A percentile compares a stretch with the other conserved stretches of the same genome.
phyloP scores from a whole-genome alignment of 768 basidiomycete species.

The Mycena venus region DNA sequence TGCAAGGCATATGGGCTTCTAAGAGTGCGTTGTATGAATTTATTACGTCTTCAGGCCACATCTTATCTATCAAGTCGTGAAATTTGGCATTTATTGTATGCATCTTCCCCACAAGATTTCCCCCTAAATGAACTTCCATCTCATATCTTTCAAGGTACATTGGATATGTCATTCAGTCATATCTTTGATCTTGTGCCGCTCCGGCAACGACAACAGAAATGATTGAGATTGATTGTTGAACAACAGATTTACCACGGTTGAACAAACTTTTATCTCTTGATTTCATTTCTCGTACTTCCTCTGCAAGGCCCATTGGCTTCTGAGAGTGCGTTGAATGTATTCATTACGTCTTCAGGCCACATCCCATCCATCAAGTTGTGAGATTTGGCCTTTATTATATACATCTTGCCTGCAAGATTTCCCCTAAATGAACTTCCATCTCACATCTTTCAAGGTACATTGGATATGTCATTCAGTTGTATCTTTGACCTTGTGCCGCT shows the following conservation, averaged over 20 bases:
- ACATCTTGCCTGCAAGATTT: neutral
- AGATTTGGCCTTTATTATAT: neutral
- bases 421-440: neutral
- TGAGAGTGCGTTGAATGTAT: neutral
- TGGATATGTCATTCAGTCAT: neutral
- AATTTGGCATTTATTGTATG: neutral
- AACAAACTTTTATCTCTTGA: slow-evolving; percentile 3
- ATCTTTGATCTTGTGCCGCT: neutral
- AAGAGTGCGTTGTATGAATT: neutral
- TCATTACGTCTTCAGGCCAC: neutral
- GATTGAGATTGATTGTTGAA: neutral
- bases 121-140: neutral
- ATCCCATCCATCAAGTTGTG: neutral
- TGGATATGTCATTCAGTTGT: neutral
- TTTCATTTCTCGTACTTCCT: neutral
- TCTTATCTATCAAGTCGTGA: neutral
- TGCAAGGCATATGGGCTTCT: neutral
- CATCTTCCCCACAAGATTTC: neutral
- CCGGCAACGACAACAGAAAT: neutral
- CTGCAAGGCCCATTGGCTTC: neutral
- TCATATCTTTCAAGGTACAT: neutral
- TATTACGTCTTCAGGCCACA: neutral
- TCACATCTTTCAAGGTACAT: neutral
- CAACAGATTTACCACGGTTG: neutral
- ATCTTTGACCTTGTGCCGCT: neutral